phyloP scores from a whole-genome alignment of 495 filamentous ascomycete genomes.

The Xylaria castorea region DNA sequence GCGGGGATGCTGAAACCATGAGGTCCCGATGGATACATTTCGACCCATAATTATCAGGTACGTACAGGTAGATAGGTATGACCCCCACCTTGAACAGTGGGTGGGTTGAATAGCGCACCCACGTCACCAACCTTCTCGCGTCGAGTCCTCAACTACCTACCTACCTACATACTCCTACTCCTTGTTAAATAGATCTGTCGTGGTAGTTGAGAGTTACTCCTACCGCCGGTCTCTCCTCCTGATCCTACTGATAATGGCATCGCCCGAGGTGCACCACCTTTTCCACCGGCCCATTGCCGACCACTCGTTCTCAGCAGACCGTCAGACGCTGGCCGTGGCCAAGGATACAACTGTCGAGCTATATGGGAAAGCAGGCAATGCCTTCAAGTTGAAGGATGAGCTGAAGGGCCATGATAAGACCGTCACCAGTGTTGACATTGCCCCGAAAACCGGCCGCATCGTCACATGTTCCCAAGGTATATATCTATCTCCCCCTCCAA shows the following conservation, averaged over 20 bases:
- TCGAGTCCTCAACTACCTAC: slow-evolving; percentile 9
- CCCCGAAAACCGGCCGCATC: slow-evolving; percentile 85
- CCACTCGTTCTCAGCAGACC: slow-evolving; percentile 96
- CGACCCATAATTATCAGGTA: neutral
- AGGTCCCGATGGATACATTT: too few relatives aligned
- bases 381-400: slow-evolving; percentile 87
- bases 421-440: slow-evolving; percentile 95
- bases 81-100: neutral
- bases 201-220: slow-evolving; percentile 99
- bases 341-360: slow-evolving; percentile 92
- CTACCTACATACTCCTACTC: slow-evolving; percentile 2
- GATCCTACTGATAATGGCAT: slow-evolving; percentile 63
- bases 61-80: neutral
- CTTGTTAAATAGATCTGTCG: slow-evolving; percentile 32
- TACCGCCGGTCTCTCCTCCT: slow-evolving; percentile 60
- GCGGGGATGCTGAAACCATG: too few relatives aligned
- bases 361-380: slow-evolving; percentile 73
- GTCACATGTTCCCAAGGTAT: slow-evolving; percentile 96
- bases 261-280: slow-evolving; percentile 92
- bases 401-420: slow-evolving; percentile 96
- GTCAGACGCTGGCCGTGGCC: slow-evolving; percentile 85
- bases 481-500: neutral
- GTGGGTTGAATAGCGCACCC: neutral
- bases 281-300: slow-evolving; percentile 97
- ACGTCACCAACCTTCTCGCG: slow-evolving; percentile 1